phyloP scores from a whole-genome alignment of 1,284 basidiomycete species.

The Gymnopus androsaceus region DNA sequence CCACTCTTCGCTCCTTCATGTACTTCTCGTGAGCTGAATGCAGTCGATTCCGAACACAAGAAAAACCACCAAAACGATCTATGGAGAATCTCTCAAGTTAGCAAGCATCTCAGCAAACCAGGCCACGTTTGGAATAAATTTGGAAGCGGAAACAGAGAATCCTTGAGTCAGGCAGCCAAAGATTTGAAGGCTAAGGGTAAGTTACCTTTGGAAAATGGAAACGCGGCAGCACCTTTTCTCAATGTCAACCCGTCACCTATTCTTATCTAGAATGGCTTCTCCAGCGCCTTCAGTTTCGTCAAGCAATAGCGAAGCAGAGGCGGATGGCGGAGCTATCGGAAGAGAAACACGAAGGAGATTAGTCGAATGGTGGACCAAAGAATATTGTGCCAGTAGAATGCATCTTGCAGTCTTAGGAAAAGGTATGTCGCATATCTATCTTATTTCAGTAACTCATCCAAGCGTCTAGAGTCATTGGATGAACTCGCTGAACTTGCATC shows the following conservation, averaged over 20 bases:
- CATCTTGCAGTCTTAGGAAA: conserved; percentile 88
- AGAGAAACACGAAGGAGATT: conserved; percentile 89
- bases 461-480: conserved; percentile 72
- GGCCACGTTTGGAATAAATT: conserved; percentile 94
- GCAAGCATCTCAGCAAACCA: conserved; percentile 82
- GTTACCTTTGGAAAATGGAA: conserved; percentile 26
- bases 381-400: conserved; percentile 96
- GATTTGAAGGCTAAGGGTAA: conserved; percentile 52
- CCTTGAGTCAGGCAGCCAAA: conserved; percentile 73
- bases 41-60: conserved; percentile 98
- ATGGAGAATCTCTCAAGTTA: conserved; percentile 97
- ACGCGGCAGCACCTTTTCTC: conserved; percentile 24
- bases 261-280: conserved; percentile 59
- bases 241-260: conserved; percentile 42
- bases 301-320: conserved; percentile 56
- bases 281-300: conserved; percentile 63
- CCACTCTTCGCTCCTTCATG: conserved; percentile 92
- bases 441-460: conserved; percentile 2
- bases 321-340: conserved; percentile 76
- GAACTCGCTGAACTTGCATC: conserved; percentile 74
- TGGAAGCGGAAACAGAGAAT: conserved; percentile 88
- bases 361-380: conserved; percentile 92
- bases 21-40: conserved; percentile 92
- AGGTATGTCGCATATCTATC: conserved; percentile 46
- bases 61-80: conserved; percentile 96